Evolutionary conservation across 495 filamentous ascomycete species (phyloP).

Genomic region (Aspergillus biplanus): DNA sequence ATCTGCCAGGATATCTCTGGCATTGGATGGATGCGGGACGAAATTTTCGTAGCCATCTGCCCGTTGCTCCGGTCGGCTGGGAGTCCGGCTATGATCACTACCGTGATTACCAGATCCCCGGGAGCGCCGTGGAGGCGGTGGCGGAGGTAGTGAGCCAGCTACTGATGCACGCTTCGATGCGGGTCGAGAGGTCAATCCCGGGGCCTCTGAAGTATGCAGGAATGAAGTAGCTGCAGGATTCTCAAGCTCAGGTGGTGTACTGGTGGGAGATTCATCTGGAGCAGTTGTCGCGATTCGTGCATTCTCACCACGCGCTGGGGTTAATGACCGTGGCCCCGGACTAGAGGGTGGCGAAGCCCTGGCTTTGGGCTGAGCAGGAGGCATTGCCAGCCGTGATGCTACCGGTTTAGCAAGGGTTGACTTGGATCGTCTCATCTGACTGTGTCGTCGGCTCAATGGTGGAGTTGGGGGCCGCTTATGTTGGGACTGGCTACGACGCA

Average conservation of each 20-base stretch:
- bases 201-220: constrained; percentile 1
- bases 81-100: constrained; percentile 34
- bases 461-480: constrained; percentile 55
- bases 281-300: constrained; percentile 5
- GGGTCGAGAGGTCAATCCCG: constrained; percentile 13
- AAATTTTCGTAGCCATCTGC: constrained; percentile 26
- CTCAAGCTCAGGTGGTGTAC: constrained; percentile 5
- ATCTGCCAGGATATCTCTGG: constrained; percentile 67
- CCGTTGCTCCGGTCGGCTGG: constrained; percentile 27
- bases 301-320: constrained; percentile 26
- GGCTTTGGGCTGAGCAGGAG: constrained; percentile 29
- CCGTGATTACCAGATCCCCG: constrained; percentile 58
- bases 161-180: constrained; percentile 30
- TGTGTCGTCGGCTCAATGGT: constrained; percentile 51
- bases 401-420: constrained; percentile 41
- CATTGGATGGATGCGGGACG: constrained; percentile 39
- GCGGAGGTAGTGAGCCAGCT: constrained; percentile 49
- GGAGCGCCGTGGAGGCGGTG: constrained; percentile 63
- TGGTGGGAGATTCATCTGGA: constrained; percentile 12
- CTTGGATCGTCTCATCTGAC: constrained; percentile 49
- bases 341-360: constrained; percentile 40
- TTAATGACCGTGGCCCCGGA: constrained; percentile 31
- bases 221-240: constrained; percentile 12
- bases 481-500: constrained; percentile 43
- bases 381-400: constrained; percentile 35